Conservation (phyloP, 257 asterid species). For the Plectranthus barbatus region DNA sequence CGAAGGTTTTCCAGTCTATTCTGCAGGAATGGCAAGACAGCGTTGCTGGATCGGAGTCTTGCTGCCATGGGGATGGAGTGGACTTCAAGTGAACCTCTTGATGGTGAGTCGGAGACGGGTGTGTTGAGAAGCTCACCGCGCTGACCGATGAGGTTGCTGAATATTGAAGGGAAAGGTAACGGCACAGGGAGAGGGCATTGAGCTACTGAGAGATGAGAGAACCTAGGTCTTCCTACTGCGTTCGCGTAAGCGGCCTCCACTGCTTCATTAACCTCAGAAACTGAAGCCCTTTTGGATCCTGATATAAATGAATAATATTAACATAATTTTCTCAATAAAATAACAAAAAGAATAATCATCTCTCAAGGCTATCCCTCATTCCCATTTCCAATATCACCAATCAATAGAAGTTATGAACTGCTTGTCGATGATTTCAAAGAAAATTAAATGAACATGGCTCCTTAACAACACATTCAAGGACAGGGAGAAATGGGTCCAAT, state of each 20-base stretch:
- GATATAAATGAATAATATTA: conserved; percentile 8
- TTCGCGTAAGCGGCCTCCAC: conserved; percentile 47
- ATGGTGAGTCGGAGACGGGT: conserved; percentile 27
- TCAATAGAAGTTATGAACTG: not conserved
- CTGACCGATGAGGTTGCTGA: conserved; percentile 49
- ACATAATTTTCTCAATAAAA: no score
- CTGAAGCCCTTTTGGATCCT: conserved; percentile 58
- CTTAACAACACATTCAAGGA: not conserved
- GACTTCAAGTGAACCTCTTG: conserved; percentile 75
- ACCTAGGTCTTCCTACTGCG: conserved; percentile 45
- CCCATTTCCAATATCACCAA: no score
- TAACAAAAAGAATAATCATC: no score
- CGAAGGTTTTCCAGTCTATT: conserved; percentile 53
- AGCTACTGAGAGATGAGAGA: conserved; percentile 66
- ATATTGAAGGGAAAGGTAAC: conserved; percentile 78
- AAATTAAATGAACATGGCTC: not conserved
- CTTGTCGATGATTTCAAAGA: not conserved
- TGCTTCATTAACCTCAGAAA: conserved; percentile 57
- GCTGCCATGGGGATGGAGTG: conserved; percentile 88
- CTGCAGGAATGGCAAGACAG: conserved; percentile 69
- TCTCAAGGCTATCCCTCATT: no score
- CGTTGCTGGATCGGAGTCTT: conserved; percentile 74
- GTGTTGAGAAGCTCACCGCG: conserved; percentile 52
- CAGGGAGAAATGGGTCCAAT: not conserved
- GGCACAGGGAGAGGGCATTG: conserved; percentile 89